Evolutionary conservation across 352 stramenopile species (phyloP), one percentile per base, ranked within the genome.

Genomic region (Phytophthora pseudosyringae): DNA sequence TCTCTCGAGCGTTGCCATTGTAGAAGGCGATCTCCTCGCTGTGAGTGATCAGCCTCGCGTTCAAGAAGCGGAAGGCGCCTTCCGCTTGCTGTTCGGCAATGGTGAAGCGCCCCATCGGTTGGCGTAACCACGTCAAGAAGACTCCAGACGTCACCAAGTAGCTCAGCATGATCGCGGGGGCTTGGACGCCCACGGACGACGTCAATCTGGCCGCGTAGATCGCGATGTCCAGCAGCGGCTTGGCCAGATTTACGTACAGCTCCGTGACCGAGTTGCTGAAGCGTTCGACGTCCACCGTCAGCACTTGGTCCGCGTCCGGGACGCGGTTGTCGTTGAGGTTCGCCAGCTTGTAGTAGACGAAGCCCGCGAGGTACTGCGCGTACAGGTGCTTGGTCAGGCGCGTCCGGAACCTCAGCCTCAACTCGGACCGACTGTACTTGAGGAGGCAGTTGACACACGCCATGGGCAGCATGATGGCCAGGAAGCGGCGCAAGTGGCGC

Each of bases 11-110:
- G 51, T 96, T 96, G 49, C 91, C 91, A 48, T 95, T 91, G 76
- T 96, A 97, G 56, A 97, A 97, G 9, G 90, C 90, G 48, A 97
- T 95, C 54, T 94, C 87, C 71, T 97, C 89, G 50, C 88, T 92
- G 71, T 97, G 86, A 16, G 87, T 94, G 57, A 96, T 89, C 3
- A 97, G 60, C 12, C 91, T 75, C 46, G 88, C 89, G 80, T 97
- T 94, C 71, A 97, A 91, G 67, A 88, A 94, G 47, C 87, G 85
- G 69, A 94, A 95, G 38, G 78, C 90, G 62, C 87, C 88, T 53
- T 95, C 87, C 69, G 94, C 81, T 48, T 91, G 80, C 40, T 93
- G 83, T 58, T 95, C 84, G 1, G 85, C 81, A 47, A 92, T 90
- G 10, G 82, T 93, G 50, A 96, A 95, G 43, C 78, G 81, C 58